phyloP scores from a whole-genome alignment of 2,329 filamentous ascomycete genomes.

The Calcarisporium arbuscula region DNA sequence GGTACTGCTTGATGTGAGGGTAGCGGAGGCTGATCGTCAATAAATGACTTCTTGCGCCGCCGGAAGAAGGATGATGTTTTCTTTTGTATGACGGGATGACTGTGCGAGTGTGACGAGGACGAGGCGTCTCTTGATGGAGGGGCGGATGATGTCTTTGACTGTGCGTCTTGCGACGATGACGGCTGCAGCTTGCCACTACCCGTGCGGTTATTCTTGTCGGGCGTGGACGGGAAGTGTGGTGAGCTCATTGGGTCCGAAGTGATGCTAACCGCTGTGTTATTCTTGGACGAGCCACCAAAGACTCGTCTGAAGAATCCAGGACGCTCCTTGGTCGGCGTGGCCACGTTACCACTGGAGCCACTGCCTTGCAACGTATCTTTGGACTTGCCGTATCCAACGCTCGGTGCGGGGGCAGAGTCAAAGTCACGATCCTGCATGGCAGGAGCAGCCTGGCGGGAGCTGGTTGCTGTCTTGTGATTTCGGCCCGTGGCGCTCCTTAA shows the following conservation, averaged over 20 bases:
- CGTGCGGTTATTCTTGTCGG: slow-evolving; percentile 28
- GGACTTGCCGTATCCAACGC: slow-evolving; percentile 52
- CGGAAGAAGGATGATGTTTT: slow-evolving; percentile 94
- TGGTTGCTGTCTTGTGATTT: slow-evolving; percentile 22
- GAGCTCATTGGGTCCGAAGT: not conserved
- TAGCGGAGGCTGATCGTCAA: slow-evolving; percentile 61
- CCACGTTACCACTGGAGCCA: slow-evolving; percentile 27
- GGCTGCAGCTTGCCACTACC: slow-evolving; percentile 31
- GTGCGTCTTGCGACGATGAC: slow-evolving; percentile 12
- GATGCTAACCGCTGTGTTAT: slow-evolving; percentile 24
- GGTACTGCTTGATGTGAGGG: slow-evolving; percentile 39
- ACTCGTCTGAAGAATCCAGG: slow-evolving; percentile 91
- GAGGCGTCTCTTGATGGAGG: slow-evolving; percentile 44
- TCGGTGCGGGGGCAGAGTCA: slow-evolving; percentile 51
- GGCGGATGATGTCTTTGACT: slow-evolving; percentile 37
- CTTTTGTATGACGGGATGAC: slow-evolving; percentile 62
- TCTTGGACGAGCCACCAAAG: slow-evolving; percentile 68
- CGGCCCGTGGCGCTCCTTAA: slow-evolving; percentile 40
- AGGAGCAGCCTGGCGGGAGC: slow-evolving; percentile 13
- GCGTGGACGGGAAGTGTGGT: slow-evolving; percentile 18
- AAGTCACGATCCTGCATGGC: slow-evolving; percentile 30
- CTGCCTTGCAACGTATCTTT: slow-evolving; percentile 45
- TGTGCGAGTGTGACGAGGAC: slow-evolving; percentile 38
- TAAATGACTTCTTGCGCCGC: slow-evolving; percentile 82
- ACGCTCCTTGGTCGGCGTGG: slow-evolving; percentile 55